These are phyloP conservation scores for Crassisporium funariophilum DNA, from an alignment of 768 basidiomycete genomes.

Conservation along the genomic window DNA sequence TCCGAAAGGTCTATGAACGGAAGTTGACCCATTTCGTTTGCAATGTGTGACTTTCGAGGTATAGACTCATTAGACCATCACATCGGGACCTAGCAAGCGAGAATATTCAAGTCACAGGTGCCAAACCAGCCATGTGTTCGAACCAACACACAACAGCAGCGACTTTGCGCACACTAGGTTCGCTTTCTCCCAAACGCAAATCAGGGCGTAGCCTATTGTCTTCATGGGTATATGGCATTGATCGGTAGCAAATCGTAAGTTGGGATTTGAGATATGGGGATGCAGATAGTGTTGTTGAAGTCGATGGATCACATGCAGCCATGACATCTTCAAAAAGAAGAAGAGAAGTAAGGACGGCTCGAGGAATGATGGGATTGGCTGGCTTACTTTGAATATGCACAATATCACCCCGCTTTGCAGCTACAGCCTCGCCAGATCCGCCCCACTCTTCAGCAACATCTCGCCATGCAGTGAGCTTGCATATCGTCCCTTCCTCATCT, in stretches of 20 bases:
- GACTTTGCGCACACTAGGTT: constrained; percentile 69
- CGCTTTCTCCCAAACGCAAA: constrained; percentile 67
- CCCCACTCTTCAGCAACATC: constrained; percentile 78
- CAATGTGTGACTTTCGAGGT: no score
- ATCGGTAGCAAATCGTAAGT: constrained; percentile 75
- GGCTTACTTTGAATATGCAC: constrained; percentile 70
- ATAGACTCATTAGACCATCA: no score
- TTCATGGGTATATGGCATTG: constrained; percentile 64
- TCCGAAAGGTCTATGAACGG: no score
- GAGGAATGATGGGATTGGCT: constrained; percentile 4
- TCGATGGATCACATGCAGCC: constrained; percentile 44
- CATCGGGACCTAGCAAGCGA: no score
- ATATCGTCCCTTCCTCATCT: constrained; percentile 68
- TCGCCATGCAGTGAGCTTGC: constrained; percentile 79
- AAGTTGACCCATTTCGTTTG: no score
- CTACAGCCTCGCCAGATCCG: constrained; percentile 39
- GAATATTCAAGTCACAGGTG: not conserved
- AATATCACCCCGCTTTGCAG: constrained; percentile 70
- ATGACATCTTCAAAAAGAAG: constrained; percentile 48
- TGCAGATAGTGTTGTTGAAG: constrained; percentile 58
- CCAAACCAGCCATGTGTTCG: constrained; percentile 68
- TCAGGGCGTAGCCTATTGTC: constrained; percentile 72
- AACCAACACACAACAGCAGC: constrained; percentile 71
- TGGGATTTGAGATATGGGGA: constrained; percentile 67
- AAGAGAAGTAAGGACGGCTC: not conserved